phyloP scores from a whole-genome alignment of 495 filamentous ascomycete genomes.

The Neurospora sp. region DNA sequence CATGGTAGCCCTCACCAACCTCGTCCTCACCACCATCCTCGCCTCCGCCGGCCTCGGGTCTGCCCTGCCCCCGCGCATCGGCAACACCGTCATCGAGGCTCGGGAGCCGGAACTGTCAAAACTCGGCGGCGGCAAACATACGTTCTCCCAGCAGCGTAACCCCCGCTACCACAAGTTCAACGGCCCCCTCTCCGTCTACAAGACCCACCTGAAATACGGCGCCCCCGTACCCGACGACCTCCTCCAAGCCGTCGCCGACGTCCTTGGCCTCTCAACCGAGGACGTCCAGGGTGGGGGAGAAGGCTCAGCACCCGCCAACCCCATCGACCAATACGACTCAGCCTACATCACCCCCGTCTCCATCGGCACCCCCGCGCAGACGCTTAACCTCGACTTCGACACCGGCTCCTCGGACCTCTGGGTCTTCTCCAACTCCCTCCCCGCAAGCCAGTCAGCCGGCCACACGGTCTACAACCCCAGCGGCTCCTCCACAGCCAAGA shows the following conservation, averaged over 20 bases:
- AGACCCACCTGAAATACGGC: slow-evolving; percentile 53
- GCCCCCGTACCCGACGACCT: slow-evolving; percentile 28
- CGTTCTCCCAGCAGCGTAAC: slow-evolving; percentile 44
- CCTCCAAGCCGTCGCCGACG: slow-evolving; percentile 21
- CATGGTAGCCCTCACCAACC: slow-evolving; percentile 10
- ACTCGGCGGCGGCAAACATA: slow-evolving; percentile 18
- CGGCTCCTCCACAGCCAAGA: slow-evolving; percentile 33
- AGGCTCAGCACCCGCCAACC: slow-evolving; percentile 41
- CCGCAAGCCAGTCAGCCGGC: slow-evolving; percentile 22
- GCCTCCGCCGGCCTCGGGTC: slow-evolving; percentile 12
- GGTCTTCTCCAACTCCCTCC: slow-evolving; percentile 28
- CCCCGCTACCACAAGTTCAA: slow-evolving; percentile 31
- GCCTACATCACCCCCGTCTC: slow-evolving; percentile 61
- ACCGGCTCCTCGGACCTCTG: slow-evolving; percentile 72
- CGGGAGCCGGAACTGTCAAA: not conserved
- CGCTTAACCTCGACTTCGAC: slow-evolving; percentile 61
- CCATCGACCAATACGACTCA: slow-evolving; percentile 45
- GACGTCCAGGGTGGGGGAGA: too few species aligned
- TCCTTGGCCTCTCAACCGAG: not conserved
- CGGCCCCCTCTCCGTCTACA: slow-evolving; percentile 44
- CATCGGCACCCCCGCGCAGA: slow-evolving; percentile 49
- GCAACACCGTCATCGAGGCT: slow-evolving; percentile 10
- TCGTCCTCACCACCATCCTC: slow-evolving; percentile 12
- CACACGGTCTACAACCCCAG: slow-evolving; percentile 52
- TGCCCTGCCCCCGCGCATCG: slow-evolving; percentile 22